Conservation (phyloP, 768 basidiomycete genomes). For the Cyclocybe cylindracea region DNA sequence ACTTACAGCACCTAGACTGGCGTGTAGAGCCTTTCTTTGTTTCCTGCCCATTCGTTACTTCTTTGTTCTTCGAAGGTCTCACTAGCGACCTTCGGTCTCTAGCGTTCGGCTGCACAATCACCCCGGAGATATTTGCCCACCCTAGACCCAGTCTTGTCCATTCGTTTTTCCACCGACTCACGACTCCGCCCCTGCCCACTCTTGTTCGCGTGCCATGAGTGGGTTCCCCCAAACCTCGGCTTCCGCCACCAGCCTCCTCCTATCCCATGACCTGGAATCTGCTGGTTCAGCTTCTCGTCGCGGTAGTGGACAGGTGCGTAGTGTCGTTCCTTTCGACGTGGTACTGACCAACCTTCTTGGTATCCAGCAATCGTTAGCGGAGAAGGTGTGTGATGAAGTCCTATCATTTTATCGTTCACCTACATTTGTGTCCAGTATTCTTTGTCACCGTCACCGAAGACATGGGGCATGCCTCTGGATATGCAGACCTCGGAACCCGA, state of each 20-base stretch:
- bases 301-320: too few relatives aligned
- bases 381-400: too few relatives aligned
- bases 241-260: constrained; percentile 7
- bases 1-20: too few relatives aligned
- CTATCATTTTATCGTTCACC: background rate
- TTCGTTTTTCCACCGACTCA: background rate
- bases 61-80: too few relatives aligned
- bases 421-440: constrained; percentile 20
- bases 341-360: too few relatives aligned
- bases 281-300: background rate
- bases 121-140: background rate
- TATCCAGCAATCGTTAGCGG: too few relatives aligned
- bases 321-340: too few relatives aligned
- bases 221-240: constrained; percentile 3
- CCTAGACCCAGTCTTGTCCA: background rate
- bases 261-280: background rate
- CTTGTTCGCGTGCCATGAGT: background rate
- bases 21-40: too few relatives aligned
- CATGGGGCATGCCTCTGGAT: constrained; percentile 41
- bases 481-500: constrained; percentile 45
- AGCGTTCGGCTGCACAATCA: too few relatives aligned
- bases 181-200: background rate
- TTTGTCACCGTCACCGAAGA: constrained; percentile 37
- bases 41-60: too few relatives aligned
- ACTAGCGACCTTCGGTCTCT: too few relatives aligned